Evolutionary conservation across 1,284 basidiomycete species (phyloP).

Genomic region (Cryptococcus sp.): DNA sequence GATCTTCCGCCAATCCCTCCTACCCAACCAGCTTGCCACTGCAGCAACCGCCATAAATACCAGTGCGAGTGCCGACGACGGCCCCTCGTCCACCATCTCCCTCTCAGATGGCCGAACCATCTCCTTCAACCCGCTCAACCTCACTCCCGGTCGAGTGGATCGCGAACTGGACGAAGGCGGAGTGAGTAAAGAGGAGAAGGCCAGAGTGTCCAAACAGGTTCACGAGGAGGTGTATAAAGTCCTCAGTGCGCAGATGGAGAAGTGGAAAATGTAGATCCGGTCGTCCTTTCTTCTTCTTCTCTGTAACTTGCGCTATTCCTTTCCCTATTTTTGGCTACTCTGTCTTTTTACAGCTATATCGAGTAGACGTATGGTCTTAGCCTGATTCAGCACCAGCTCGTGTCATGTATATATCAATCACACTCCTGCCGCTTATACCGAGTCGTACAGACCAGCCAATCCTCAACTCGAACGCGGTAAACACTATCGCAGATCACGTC

Average conservation of each 20-base stretch:
- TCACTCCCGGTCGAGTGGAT: slow-evolving; percentile 37
- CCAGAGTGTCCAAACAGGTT: slow-evolving; percentile 26
- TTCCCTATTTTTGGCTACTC: too few species aligned
- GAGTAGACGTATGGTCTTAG: neutral
- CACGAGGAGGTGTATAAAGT: slow-evolving; percentile 34
- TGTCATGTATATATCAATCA: too few species aligned
- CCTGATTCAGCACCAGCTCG: too few species aligned
- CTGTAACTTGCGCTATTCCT: too few species aligned
- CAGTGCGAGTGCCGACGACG: slow-evolving; percentile 8
- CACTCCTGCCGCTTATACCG: neutral
- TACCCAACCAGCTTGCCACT: neutral
- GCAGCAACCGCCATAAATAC: neutral
- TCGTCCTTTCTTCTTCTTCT: too few species aligned
- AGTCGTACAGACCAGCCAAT: too few species aligned
- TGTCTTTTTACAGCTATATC: too few species aligned
- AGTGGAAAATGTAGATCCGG: slow-evolving; percentile 27
- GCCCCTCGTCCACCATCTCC: slow-evolving; percentile 20
- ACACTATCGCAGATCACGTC: too few species aligned
- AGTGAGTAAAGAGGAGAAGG: slow-evolving; percentile 33
- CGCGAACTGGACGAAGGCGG: slow-evolving; percentile 40
- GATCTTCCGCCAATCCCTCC: slow-evolving; percentile 41
- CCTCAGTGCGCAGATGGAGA: slow-evolving; percentile 36
- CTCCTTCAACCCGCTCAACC: slow-evolving; percentile 38
- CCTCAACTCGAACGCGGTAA: too few species aligned
- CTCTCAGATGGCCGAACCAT: slow-evolving; percentile 41